Percentiles rank a stretch among this genome's conserved stretches.
These are phyloP conservation scores for Perilla frutescens DNA, from an alignment of 257 asterid genomes.

Conservation along the genomic window DNA sequence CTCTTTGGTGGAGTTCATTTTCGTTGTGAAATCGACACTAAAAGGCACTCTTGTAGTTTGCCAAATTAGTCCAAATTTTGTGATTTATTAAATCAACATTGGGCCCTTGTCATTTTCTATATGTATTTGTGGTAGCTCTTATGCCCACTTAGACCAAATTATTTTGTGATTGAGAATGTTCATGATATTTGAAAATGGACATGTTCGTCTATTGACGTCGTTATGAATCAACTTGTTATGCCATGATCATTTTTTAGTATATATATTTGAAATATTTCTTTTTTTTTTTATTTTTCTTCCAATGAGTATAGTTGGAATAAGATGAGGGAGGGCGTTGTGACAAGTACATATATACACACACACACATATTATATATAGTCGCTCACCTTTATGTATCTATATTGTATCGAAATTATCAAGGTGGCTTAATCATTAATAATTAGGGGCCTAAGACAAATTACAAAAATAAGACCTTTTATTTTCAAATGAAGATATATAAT, in stretches of 20 bases:
- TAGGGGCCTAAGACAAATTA: not conserved
- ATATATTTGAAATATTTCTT: not conserved
- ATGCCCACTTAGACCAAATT: conserved; percentile 23
- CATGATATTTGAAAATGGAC: not conserved
- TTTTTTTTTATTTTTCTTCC: not conserved
- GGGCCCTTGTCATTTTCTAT: conserved; percentile 41
- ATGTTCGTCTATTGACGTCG: not conserved
- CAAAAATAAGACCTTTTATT: not conserved
- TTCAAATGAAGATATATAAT: not conserved
- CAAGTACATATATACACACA: no score
- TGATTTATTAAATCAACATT: conserved; percentile 28
- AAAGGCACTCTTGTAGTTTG: conserved; percentile 36
- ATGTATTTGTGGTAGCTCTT: conserved; percentile 23
- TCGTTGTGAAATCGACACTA: conserved; percentile 32
- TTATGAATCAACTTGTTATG: conserved; percentile 22
- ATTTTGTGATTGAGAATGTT: conserved; percentile 22
- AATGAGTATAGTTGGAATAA: no score
- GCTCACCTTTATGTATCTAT: no score
- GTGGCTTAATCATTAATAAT: not conserved
- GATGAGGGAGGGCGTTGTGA: no score
- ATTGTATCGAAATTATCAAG: not conserved
- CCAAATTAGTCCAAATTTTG: conserved; percentile 35
- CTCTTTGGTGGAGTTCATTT: conserved; percentile 30
- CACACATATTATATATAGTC: no score
- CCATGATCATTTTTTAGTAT: not conserved